Conservation (phyloP, 2,329 filamentous ascomycete genomes). For the Cytospora chrysosperma region DNA sequence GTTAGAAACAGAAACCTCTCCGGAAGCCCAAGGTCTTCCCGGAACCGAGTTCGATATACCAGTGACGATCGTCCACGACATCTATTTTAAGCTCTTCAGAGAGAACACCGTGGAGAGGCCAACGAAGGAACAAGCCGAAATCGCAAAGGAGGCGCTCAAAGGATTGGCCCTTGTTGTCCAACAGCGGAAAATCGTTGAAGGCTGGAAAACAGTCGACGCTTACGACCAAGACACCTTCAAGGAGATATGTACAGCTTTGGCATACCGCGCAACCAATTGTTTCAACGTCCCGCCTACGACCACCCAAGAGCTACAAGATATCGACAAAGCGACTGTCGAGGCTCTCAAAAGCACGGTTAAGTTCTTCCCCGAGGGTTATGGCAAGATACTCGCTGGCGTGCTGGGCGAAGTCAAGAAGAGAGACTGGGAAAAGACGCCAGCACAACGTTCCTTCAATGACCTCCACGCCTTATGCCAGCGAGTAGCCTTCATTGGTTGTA, state of each 20-base stretch:
- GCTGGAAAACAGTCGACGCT: slow-evolving; percentile 9
- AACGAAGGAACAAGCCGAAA: slow-evolving; percentile 40
- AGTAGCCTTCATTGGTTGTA: slow-evolving; percentile 51
- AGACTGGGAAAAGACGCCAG: slow-evolving; percentile 9
- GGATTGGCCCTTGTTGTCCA: slow-evolving; percentile 46
- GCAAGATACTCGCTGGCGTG: slow-evolving; percentile 28
- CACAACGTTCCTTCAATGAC: slow-evolving; percentile 31
- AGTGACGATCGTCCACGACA: slow-evolving; percentile 41
- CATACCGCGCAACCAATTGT: slow-evolving; percentile 26
- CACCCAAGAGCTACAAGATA: slow-evolving; percentile 1
- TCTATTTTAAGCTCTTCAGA: slow-evolving; percentile 41
- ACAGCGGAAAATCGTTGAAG: slow-evolving; percentile 36
- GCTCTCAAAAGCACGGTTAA: slow-evolving; percentile 31
- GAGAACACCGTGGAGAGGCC: slow-evolving; percentile 31
- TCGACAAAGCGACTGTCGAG: slow-evolving; percentile 28
- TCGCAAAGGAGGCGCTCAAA: slow-evolving; percentile 45
- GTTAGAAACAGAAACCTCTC: neutral
- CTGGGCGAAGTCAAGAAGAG: slow-evolving; percentile 28
- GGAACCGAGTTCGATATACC: slow-evolving; percentile 4
- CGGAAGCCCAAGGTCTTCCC: neutral
- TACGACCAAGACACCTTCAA: slow-evolving; percentile 13
- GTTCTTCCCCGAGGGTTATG: slow-evolving; percentile 19
- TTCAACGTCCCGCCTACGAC: slow-evolving; percentile 15
- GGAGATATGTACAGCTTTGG: slow-evolving; percentile 30
- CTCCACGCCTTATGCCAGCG: slow-evolving; percentile 35